These are phyloP conservation scores for Gomphus sp. DNA, from an alignment of 1,284 basidiomycete species.

Conservation along the genomic window DNA sequence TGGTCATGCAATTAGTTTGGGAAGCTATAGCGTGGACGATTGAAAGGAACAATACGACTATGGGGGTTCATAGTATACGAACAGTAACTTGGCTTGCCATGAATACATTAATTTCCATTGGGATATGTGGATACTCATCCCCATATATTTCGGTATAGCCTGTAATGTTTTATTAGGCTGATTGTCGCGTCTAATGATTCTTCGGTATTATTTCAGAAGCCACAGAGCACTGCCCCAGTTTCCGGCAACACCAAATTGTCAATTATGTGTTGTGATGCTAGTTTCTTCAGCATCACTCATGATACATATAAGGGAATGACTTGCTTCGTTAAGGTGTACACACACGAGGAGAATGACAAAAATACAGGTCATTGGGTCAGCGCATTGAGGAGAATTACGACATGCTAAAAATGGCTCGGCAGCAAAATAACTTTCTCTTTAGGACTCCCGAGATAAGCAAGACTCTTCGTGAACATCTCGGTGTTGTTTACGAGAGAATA, in stretches of 20 bases:
- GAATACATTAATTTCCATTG: too few relatives aligned
- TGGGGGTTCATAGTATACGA: too few relatives aligned
- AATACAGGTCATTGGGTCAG: neutral
- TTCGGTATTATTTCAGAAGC: too few relatives aligned
- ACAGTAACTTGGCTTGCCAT: too few relatives aligned
- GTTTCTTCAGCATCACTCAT: neutral
- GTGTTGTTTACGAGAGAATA: constrained; percentile 7
- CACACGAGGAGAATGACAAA: neutral
- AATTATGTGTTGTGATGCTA: neutral
- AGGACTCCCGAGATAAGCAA: neutral
- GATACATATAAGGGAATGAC: neutral
- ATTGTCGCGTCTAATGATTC: too few relatives aligned
- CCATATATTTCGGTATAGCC: too few relatives aligned
- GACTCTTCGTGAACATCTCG: constrained; percentile 8
- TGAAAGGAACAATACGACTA: too few relatives aligned
- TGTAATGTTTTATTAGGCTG: too few relatives aligned
- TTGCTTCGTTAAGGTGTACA: neutral
- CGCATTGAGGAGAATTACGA: neutral
- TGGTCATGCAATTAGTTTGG: too few relatives aligned
- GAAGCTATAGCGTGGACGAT: too few relatives aligned
- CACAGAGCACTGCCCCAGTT: neutral
- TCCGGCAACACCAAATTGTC: neutral
- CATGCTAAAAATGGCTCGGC: neutral
- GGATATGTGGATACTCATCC: too few relatives aligned
- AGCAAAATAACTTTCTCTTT: neutral